Evolutionary conservation across 371 early-diverging fungal genomes (phyloP), one percentile per base, ranked within the genome.

Genomic region (Chytridium lagenaria): DNA sequence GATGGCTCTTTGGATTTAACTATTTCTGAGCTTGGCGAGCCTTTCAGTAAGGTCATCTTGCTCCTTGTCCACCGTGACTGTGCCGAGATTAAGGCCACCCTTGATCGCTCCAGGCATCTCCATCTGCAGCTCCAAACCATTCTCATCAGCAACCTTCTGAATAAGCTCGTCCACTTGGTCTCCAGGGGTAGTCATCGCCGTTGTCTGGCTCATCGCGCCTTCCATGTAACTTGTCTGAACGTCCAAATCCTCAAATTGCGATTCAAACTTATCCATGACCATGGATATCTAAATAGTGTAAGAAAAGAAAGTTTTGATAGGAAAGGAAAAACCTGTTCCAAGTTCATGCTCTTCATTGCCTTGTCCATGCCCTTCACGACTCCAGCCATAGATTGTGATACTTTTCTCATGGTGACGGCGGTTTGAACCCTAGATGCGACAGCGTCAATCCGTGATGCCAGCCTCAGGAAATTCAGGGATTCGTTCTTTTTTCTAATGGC

Each of bases 401-500:
- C 89, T 76, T 88, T 87, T 59, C 93, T 88, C 98, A 97, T 98
- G 0, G 95, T 94, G 59, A 95, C 94, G 0, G 98, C 97, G 1
- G 96, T 97, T 78, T 97, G 96, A 12, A 98, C 95, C 65, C 96
- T 85, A 64, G 91, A 89, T 19, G 97, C 92, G 1, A 95, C 95
- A 5, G 94, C 97, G 78, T 97, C 98, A 68, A 98, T 92, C 50
- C 97, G 89, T 61, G 94, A 94, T 23, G 94, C 86, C 39, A 98
- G 86, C 69, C 92, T 87, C 39, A 96, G 84, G 39, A 96, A 76
- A 78, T 98, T 95, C 40, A 97, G 84, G 0, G 91, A 76, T 82
- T 97, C 98, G 75, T 93, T 96, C 89, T 96, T 95, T 82, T 98
- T 98, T 77, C 98, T 88, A 74, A 98, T 98, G n/a, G 96, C 96